Evolutionary conservation across 225 moss, liverwort and hornwort genomes (phyloP).

Genomic region (Pseudisothecium myosuroides): DNA sequence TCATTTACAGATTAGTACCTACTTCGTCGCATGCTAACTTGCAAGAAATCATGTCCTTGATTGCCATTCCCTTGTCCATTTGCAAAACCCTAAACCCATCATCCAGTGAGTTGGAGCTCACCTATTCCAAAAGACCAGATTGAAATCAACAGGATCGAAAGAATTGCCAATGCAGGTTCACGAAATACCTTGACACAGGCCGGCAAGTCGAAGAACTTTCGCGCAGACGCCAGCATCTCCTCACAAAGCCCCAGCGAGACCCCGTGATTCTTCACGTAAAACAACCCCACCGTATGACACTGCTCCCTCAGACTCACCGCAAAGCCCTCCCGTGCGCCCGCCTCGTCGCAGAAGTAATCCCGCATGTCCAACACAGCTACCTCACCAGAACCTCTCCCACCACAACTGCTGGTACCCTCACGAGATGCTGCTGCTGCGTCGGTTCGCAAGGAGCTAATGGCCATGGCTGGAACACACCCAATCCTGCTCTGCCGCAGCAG

Average conservation of each 20-base stretch:
- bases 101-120: neutral
- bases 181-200: constrained; percentile 32
- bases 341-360: constrained; percentile 24
- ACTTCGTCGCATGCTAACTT: neutral
- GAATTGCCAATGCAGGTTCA: neutral
- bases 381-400: neutral
- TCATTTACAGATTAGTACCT: neutral
- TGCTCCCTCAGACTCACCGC: constrained; percentile 28
- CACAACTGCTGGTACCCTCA: neutral
- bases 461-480: neutral
- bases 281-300: constrained; percentile 53
- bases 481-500: neutral
- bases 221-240: constrained; percentile 15
- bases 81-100: neutral
- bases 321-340: constrained; percentile 13
- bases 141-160: neutral
- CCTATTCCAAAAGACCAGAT: neutral
- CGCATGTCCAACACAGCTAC: constrained; percentile 47
- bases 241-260: constrained; percentile 35
- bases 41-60: neutral
- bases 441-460: neutral
- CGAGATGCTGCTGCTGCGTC: neutral
- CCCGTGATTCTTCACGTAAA: constrained; percentile 55
- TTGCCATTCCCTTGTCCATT: neutral
- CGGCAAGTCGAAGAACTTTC: constrained; percentile 40